These are phyloP conservation scores for Anastatica hierochuntica DNA, from an alignment of 345 rosid species.

Conservation along the genomic window DNA sequence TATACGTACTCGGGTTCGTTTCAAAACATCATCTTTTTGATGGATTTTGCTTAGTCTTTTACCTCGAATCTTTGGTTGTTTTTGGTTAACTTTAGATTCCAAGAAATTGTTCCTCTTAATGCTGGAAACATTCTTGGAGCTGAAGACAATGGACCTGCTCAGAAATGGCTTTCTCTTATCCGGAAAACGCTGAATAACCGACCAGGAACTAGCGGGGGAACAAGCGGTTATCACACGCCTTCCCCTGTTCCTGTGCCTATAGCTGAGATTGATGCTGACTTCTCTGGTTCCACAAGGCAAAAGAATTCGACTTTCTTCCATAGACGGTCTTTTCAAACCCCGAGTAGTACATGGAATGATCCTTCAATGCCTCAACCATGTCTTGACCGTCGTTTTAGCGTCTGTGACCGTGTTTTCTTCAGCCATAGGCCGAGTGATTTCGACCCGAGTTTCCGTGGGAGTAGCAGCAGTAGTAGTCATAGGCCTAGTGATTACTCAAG, in stretches of 20 bases:
- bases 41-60: constrained; percentile 6
- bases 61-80: too few species aligned
- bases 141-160: constrained; percentile 98
- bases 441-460: constrained; percentile 46
- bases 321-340: constrained; percentile 86
- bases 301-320: constrained; percentile 81
- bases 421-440: constrained; percentile 78
- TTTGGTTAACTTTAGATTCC: constrained; percentile 61
- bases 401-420: constrained; percentile 87
- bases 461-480: constrained; percentile 21
- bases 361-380: constrained; percentile 66
- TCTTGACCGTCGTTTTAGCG: constrained; percentile 84
- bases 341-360: constrained; percentile 65
- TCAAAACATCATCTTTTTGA: constrained; percentile 12
- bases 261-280: constrained; percentile 84
- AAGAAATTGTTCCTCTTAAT: constrained; percentile 96
- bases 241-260: constrained; percentile 92
- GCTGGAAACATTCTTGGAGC: constrained; percentile 94
- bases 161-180: constrained; percentile 83
- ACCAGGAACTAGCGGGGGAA: constrained; percentile 72
- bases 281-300: constrained; percentile 82
- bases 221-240: constrained; percentile 61
- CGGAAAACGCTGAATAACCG: constrained; percentile 74
- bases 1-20: constrained; percentile 81
- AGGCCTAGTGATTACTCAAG: constrained; percentile 42